Base-by-base conservation (phyloP, 169 alveolate genomes). In the Cryptosporidium meleagridis region DNA sequence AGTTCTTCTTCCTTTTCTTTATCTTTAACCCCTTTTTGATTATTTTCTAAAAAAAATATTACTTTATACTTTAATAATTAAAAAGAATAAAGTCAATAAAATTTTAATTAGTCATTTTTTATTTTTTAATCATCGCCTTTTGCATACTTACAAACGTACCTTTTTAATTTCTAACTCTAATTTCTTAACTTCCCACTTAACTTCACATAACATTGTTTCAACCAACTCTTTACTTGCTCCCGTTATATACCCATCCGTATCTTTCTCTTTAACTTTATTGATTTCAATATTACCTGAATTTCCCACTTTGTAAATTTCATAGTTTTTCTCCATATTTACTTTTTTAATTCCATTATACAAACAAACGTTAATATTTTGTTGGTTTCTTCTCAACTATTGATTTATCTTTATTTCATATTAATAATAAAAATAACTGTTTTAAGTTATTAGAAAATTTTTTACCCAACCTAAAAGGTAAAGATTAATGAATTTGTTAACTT, bases 141-240 rank as follows among this genome's bases (percentile, higher is more conserved):
- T 10, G 0, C 48, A 8, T 53, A 23, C 0, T 29, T 18, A 8
- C 26, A 51, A 72, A 72, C 85, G 29, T 72, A 72, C 85, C 70
- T 72, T 72, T 58, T 72, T 72, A 29, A 72, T 72, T 18, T 72
- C 85, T 18, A 72, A 58, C 51, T 72, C 85, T n/a, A 72, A 39
- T 51, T 58, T 72, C 52, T 58, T 72, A 8, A 72, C 48, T 44
- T 72, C 85, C 85, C 85, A 72, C 23, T 72, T 72, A 8, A 72
- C 69, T 31, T 72, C 85, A 58, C 58, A 72, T 6, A 72, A 23
- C 85, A 72, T 53, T 23, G 70, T 69, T n/a, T 72, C 85, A 2
- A 72, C 85, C 29, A 72, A 58, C 44, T 72, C 85, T n/a, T 58
- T 45, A 18, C 58, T 72, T 35, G 85, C 85, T 31, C 85, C 85